phyloP scores from a whole-genome alignment of 805 yeast genomes.

The Hanseniaspora guilliermondii region DNA sequence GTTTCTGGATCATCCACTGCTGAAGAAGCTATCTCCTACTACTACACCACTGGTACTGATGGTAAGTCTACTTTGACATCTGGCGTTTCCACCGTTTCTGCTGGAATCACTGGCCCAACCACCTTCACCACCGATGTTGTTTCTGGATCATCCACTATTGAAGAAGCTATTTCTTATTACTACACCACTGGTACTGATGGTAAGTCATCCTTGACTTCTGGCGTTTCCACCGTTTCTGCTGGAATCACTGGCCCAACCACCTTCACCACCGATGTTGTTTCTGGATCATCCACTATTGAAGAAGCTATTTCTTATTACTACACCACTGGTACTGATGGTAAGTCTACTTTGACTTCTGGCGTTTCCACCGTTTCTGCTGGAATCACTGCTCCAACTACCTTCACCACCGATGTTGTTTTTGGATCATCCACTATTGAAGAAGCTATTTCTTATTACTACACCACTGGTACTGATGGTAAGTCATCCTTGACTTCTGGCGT shows the following conservation, averaged over 20 bases:
- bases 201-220: neutral
- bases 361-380: neutral
- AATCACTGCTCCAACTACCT: neutral
- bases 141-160: neutral
- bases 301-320: neutral
- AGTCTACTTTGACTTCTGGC: conserved; percentile 22
- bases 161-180: neutral
- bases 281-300: too few species aligned
- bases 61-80: too few species aligned
- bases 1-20: too few species aligned
- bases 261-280: too few species aligned
- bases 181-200: neutral
- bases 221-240: too few species aligned
- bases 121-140: neutral
- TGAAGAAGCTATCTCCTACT: too few species aligned
- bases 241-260: too few species aligned
- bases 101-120: neutral
- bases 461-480: too few species aligned
- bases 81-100: too few species aligned
- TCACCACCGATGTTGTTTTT: neutral
- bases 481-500: too few species aligned
- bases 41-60: too few species aligned
- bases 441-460: too few species aligned
- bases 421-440: neutral
- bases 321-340: neutral